Conservation (phyloP, 2,329 filamentous ascomycete genomes). For the Stromatinia cepivora region DNA sequence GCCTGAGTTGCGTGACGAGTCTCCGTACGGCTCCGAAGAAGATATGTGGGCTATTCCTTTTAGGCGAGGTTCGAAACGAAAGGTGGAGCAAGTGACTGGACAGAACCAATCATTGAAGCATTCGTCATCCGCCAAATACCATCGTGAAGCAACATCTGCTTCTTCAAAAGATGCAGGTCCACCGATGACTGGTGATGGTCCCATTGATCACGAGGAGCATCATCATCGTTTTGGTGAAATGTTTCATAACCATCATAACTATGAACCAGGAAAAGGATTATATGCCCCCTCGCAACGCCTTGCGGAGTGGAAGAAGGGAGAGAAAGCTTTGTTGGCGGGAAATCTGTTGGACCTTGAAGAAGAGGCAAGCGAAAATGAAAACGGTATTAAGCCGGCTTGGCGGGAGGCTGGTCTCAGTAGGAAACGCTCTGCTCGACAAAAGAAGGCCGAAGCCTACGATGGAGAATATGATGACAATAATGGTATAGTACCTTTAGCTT, state of each 20-base stretch:
- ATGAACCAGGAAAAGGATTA: slow-evolving; percentile 49
- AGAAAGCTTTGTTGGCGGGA: slow-evolving; percentile 60
- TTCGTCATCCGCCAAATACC: slow-evolving; percentile 9
- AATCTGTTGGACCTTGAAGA: slow-evolving; percentile 60
- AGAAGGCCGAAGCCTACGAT: slow-evolving; percentile 63
- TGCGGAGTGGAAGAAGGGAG: slow-evolving; percentile 72
- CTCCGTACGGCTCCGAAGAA: slow-evolving; percentile 16
- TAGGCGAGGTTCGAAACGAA: slow-evolving; percentile 35
- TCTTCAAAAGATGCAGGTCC: slow-evolving; percentile 32
- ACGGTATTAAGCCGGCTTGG: slow-evolving; percentile 69
- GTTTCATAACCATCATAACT: slow-evolving; percentile 39
- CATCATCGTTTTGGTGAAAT: slow-evolving; percentile 38
- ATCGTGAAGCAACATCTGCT: slow-evolving; percentile 29
- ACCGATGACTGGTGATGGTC: slow-evolving; percentile 24
- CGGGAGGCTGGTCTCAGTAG: slow-evolving; percentile 56
- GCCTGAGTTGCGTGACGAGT: slow-evolving; percentile 4
- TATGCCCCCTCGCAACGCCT: slow-evolving; percentile 63
- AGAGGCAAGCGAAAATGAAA: slow-evolving; percentile 45
- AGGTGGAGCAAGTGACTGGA: slow-evolving; percentile 38
- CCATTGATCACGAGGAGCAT: slow-evolving; percentile 10
- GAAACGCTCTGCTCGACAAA: slow-evolving; percentile 41
- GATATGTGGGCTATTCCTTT: slow-evolving; percentile 28
- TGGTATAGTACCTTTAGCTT: slow-evolving; percentile 45
- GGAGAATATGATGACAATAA: slow-evolving; percentile 66
- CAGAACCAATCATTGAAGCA: slow-evolving; percentile 26